Evolutionary conservation across 2,329 filamentous ascomycete genomes (phyloP).

Genomic region (Tolypocladium paradoxum): DNA sequence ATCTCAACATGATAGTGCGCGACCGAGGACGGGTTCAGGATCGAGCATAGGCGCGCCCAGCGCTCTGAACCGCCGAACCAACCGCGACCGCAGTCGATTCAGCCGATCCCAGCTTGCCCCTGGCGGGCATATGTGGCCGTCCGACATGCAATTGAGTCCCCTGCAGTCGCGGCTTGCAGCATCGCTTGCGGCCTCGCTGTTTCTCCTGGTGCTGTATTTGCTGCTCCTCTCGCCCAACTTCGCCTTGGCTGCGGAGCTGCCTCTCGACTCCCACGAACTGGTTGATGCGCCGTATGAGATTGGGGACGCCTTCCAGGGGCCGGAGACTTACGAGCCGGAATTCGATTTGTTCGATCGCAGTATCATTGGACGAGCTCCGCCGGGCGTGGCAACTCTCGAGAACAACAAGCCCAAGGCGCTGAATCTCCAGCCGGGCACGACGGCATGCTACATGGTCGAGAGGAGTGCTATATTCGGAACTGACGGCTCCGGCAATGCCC

Average conservation of each 20-base stretch:
- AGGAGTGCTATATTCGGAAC: constrained; percentile 15
- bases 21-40: constrained; percentile 1
- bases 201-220: constrained; percentile 51
- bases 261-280: constrained; percentile 3
- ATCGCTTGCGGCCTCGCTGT: constrained; percentile 49
- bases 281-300: constrained; percentile 1
- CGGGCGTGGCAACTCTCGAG: constrained; percentile 34
- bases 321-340: constrained; percentile 42
- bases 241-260: constrained; percentile 49
- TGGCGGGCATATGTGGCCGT: constrained; percentile 27
- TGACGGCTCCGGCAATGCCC: constrained; percentile 6
- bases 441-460: constrained; percentile 32
- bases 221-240: constrained; percentile 47
- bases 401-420: constrained; percentile 55
- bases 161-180: constrained; percentile 63
- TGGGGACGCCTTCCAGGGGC: constrained; percentile 8
- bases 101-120: constrained; percentile 15
- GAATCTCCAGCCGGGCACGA: constrained; percentile 52
- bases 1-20: constrained; percentile 6
- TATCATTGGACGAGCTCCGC: constrained; percentile 50
- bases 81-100: neutral
- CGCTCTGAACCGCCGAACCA: neutral
- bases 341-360: constrained; percentile 51
- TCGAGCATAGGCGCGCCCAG: constrained; percentile 2
- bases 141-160: constrained; percentile 50